Evolutionary conservation across 2,329 filamentous ascomycete species (phyloP), one percentile per base, ranked within the genome.

Genomic region (Fusarium chaquense): DNA sequence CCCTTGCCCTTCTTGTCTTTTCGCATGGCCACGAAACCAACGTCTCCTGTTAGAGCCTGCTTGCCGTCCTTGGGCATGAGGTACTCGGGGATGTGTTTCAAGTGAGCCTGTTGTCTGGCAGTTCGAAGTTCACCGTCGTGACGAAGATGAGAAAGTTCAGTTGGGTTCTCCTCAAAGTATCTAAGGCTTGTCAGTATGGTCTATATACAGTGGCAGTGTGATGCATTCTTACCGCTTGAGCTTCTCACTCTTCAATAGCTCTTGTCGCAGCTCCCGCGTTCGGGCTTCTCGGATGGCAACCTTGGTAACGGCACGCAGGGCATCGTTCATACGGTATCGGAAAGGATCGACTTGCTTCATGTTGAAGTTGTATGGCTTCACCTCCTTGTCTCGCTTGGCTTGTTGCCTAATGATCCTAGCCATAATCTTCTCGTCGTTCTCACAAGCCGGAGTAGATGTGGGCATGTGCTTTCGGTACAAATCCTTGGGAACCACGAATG

Each of bases 151-250:
- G 89, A 88, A 69, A 98, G 82, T 77, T 98, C 95, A 33, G 91
- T 89, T 0, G 96, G 96, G 78, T 99, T 98, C 80, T 99, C 96
- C 78, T 98, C 96, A 76, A 98, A 99, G 83, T 98, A 93, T 53
- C 82, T 83, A 18, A 22, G 7, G 3, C 11, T 55, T 52, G 32
- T 70, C 33, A 70, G 49, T 62, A 65, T 3, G 11, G 11, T 20
- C 41, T 3, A 5, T 28, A 22, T 13, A 16, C 6, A 15, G 11
- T 11, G 35, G 8, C 16, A 24, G 8, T 6, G 22, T 35, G 26
- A 11, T 9, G 9, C 24, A 10, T 13, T 51, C 78, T 58, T 72
- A 81, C 77, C 94, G 87, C 81, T 96, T 94, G 57, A 99, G 83
- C 81, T 97, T 98, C 77, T 98, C 95, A 70, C 91, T 95, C 82